These are phyloP conservation scores for Phytophthora fragariaefolia DNA, from an alignment of 352 stramenopile genomes.

Conservation along the genomic window DNA sequence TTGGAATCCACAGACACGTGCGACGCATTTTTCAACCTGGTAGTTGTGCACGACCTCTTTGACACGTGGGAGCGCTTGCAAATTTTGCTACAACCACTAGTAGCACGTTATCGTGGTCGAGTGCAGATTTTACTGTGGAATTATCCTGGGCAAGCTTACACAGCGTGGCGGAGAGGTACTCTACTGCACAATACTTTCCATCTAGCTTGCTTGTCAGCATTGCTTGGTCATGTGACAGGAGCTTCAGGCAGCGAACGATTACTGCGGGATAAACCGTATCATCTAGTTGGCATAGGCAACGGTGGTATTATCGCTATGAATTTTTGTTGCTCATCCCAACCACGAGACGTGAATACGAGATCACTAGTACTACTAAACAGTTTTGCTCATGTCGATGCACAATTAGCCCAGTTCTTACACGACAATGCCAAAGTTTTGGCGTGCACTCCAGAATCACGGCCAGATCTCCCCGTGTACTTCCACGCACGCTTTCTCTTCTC, in stretches of 20 bases:
- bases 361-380: slow-evolving; percentile 91
- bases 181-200: slow-evolving; percentile 95
- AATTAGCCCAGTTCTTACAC: slow-evolving; percentile 94
- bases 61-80: slow-evolving; percentile 95
- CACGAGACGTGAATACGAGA: slow-evolving; percentile 65
- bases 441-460: slow-evolving; percentile 89
- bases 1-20: slow-evolving; percentile 21
- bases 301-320: slow-evolving; percentile 89
- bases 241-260: slow-evolving; percentile 27
- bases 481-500: slow-evolving; percentile 96
- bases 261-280: slow-evolving; percentile 90
- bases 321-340: slow-evolving; percentile 69
- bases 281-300: slow-evolving; percentile 93
- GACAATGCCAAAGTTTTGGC: slow-evolving; percentile 95
- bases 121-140: slow-evolving; percentile 95
- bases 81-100: slow-evolving; percentile 92
- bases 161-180: slow-evolving; percentile 88
- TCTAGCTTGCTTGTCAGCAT: slow-evolving; percentile 80
- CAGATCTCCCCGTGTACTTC: slow-evolving; percentile 96
- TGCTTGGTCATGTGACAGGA: slow-evolving; percentile 62
- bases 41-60: slow-evolving; percentile 96
- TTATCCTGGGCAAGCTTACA: slow-evolving; percentile 96
- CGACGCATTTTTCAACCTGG: slow-evolving; percentile 93
- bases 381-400: slow-evolving; percentile 90
- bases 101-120: slow-evolving; percentile 86